Evolutionary conservation across 306 rosid genomes (phyloP), one percentile per base, ranked within the genome.

Genomic region (Gillenia trifoliata): DNA sequence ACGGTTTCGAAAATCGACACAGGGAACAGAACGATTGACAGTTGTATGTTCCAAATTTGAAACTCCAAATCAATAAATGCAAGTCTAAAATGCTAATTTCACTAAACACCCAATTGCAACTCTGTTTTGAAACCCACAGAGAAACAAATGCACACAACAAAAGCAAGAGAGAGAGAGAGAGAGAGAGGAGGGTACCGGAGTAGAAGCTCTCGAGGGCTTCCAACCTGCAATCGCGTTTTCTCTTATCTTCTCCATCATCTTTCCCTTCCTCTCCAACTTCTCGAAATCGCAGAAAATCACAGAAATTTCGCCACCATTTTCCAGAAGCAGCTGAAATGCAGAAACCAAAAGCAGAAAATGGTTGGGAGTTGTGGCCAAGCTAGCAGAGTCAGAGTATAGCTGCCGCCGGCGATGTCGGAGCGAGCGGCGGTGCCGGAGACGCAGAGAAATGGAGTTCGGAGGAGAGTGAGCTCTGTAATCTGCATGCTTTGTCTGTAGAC

Each of bases 201-300:
- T 80, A 86, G 36, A 86, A 73, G 49, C 55, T 73, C 56, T 86
- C 81, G 56, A 83, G 89, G 54, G 80, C 81, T 81, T 79, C n/a
- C 74, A 52, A 83, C 71, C 28, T 79, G 88, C 3, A 68, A 55
- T 30, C 73, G 77, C 1, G 82, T 81, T 40, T 78, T 86, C 71
- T 81, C 76, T 79, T 15, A 73, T 13, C 78, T 76, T 33, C 75
- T 83, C 78, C 78, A 69, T 83, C n/a, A 31, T 54, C 54, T 30
- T 34, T 56, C 47, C 33, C 68, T 49, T 43, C 66, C 33, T 29
- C 16, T 64, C 10, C 54, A 56, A 50, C 5, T 23, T 29, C 45
- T 4, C 29, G 25, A 8, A 47, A 47, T n/a, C 52, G 68, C 76
- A 61, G 38, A 50, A 30, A 72, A 71, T 59, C 56, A 72, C 19